phyloP scores from a whole-genome alignment of 768 basidiomycete species.

The Chlorophyllum brunneum region DNA sequence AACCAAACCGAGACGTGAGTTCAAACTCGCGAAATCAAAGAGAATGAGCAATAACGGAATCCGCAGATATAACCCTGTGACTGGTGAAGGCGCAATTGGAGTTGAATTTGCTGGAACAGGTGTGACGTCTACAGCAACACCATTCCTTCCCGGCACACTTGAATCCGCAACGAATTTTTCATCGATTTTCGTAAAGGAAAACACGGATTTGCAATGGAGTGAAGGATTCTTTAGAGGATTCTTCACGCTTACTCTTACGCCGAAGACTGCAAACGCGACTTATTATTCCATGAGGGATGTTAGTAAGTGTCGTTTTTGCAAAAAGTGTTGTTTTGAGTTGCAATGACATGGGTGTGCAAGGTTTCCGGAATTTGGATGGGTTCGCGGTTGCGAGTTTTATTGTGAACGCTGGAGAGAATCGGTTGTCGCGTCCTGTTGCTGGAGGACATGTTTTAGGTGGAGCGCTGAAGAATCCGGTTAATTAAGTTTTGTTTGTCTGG shows the following conservation, averaged over 20 bases:
- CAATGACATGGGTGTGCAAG: conserved; percentile 18
- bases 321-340: not conserved
- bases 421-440: conserved; percentile 44
- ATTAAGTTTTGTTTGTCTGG: too few relatives aligned
- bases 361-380: conserved; percentile 38
- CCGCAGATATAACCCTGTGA: conserved; percentile 41
- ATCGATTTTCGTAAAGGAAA: conserved; percentile 30
- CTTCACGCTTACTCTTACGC: conserved; percentile 48
- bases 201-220: conserved; percentile 55
- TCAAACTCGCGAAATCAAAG: not conserved
- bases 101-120: conserved; percentile 64
- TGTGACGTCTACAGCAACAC: conserved; percentile 42
- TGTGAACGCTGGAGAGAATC: conserved; percentile 42
- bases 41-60: not conserved
- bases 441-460: conserved; percentile 43
- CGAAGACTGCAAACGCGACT: conserved; percentile 43
- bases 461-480: too few relatives aligned
- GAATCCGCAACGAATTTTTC: conserved; percentile 38
- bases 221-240: conserved; percentile 59
- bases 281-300: conserved; percentile 52
- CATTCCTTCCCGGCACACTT: conserved; percentile 38
- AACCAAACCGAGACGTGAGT: conserved; percentile 45
- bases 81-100: conserved; percentile 47
- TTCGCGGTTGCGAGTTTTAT: conserved; percentile 41
- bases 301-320: conserved; percentile 26